Conservation (phyloP, 495 filamentous ascomycete species). For the Bryoglossum gracile region DNA sequence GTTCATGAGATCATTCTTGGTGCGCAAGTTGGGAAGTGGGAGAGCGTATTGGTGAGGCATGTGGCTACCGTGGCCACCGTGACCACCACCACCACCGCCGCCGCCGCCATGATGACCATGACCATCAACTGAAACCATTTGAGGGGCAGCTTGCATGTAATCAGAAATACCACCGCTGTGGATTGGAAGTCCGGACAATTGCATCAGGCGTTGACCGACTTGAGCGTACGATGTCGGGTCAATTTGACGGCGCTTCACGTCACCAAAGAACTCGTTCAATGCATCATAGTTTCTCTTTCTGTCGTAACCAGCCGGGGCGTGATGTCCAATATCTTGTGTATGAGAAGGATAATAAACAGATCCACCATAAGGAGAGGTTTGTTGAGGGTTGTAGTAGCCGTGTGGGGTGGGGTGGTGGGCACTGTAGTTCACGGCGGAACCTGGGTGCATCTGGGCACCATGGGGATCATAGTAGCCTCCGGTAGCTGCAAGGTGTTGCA, state of each 20-base stretch:
- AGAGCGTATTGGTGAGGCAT: slow-evolving; percentile 66
- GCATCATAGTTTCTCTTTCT: slow-evolving; percentile 81
- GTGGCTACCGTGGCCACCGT: slow-evolving; percentile 41
- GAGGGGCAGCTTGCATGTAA: slow-evolving; percentile 54
- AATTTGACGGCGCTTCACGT: slow-evolving; percentile 80
- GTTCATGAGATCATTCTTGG: slow-evolving; percentile 85
- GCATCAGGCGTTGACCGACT: slow-evolving; percentile 70
- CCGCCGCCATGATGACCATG: slow-evolving; percentile 45
- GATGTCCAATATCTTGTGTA: slow-evolving; percentile 47
- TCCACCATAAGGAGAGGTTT: slow-evolving; percentile 42
- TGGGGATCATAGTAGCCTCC: slow-evolving; percentile 49
- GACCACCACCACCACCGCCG: slow-evolving; percentile 40
- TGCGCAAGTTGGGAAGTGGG: slow-evolving; percentile 81
- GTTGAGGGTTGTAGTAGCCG: slow-evolving; percentile 50
- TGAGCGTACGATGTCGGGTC: slow-evolving; percentile 77
- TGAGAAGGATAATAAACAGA: slow-evolving; percentile 59
- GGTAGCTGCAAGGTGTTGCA: slow-evolving; percentile 44
- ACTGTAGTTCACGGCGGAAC: slow-evolving; percentile 31
- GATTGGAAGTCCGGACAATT: slow-evolving; percentile 65
- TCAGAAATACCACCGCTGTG: slow-evolving; percentile 56
- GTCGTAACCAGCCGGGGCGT: slow-evolving; percentile 50
- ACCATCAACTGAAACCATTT: slow-evolving; percentile 32
- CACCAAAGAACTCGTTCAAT: slow-evolving; percentile 88
- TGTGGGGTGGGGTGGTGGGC: slow-evolving; percentile 37
- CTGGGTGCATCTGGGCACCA: slow-evolving; percentile 46